Percentiles rank a stretch among this genome's conserved stretches.
These are phyloP conservation scores for Coemansia sp. DNA, from an alignment of 192 early-diverging fungal species.

Conservation along the genomic window DNA sequence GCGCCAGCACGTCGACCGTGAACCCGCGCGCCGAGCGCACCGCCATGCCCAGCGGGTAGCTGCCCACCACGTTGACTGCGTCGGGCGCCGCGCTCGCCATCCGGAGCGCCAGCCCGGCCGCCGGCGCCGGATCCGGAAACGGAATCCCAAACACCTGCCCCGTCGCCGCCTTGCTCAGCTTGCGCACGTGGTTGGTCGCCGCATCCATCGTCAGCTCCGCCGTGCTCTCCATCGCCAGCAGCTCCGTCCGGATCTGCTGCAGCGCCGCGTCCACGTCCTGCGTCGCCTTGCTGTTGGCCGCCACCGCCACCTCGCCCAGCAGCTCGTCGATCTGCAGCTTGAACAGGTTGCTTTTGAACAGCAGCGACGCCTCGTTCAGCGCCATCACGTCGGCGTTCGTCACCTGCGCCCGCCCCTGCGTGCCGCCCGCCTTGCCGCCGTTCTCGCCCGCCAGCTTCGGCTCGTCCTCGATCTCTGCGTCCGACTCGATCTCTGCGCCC, in stretches of 20 bases:
- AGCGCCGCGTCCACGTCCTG: constrained; percentile 35
- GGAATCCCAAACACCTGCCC: constrained; percentile 53
- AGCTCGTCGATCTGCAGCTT: constrained; percentile 69
- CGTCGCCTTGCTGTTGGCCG: constrained; percentile 18
- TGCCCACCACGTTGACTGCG: constrained; percentile 79
- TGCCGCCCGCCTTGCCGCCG: neutral
- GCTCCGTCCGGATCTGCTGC: constrained; percentile 53
- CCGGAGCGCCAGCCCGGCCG: constrained; percentile 66
- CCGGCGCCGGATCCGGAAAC: constrained; percentile 74
- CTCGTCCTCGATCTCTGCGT: neutral
- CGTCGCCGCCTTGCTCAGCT: constrained; percentile 47
- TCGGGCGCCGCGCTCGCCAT: constrained; percentile 74
- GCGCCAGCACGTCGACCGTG: constrained; percentile 86
- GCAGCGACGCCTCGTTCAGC: constrained; percentile 72
- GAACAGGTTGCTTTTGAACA: constrained; percentile 90
- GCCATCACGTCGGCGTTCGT: constrained; percentile 80
- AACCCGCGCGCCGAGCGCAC: constrained; percentile 55
- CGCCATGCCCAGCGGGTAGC: constrained; percentile 77
- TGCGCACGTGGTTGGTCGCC: constrained; percentile 44
- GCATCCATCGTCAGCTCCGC: constrained; percentile 24
- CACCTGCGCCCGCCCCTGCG: constrained; percentile 15
- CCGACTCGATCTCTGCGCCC: no score
- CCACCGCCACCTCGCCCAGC: constrained; percentile 17
- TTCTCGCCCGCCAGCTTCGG: neutral
- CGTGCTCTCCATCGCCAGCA: constrained; percentile 6